Evolutionary conservation across 257 asterid genomes (phyloP).

Genomic region (Euphrasia confusa): DNA sequence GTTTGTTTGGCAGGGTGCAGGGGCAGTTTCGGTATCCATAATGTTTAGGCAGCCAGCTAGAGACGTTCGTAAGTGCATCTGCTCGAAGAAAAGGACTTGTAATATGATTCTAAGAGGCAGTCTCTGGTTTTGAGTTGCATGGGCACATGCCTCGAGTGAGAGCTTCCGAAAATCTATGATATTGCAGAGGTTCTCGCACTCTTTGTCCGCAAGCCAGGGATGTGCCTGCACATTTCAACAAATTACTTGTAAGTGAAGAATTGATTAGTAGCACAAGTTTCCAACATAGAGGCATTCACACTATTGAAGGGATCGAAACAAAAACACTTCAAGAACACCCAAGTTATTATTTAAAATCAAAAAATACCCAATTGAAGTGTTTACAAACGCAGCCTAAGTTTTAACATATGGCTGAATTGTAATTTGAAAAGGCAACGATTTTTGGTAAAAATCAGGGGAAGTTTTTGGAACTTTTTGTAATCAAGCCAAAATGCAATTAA

Average conservation of each 20-base stretch:
- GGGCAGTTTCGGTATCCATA: conserved; percentile 68
- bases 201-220: conserved; percentile 73
- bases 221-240: conserved; percentile 58
- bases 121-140: conserved; percentile 90
- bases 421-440: too few species aligned
- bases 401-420: too few species aligned
- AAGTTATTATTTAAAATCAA: too few species aligned
- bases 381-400: too few species aligned
- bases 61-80: conserved; percentile 81
- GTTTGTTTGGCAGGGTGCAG: conserved; percentile 42
- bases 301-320: too few species aligned
- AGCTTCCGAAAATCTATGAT: conserved; percentile 82
- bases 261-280: too few species aligned
- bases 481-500: too few species aligned
- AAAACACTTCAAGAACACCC: too few species aligned
- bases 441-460: too few species aligned
- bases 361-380: too few species aligned
- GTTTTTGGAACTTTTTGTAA: too few species aligned
- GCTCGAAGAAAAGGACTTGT: conserved; percentile 93
- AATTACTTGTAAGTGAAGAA: conserved; percentile 3
- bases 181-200: conserved; percentile 74
- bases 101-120: conserved; percentile 81
- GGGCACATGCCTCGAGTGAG: conserved; percentile 94
- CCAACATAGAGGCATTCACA: too few species aligned
- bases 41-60: conserved; percentile 72